Evolutionary conservation across 1,284 basidiomycete species (phyloP).

Genomic region (Puccinia coronata): DNA sequence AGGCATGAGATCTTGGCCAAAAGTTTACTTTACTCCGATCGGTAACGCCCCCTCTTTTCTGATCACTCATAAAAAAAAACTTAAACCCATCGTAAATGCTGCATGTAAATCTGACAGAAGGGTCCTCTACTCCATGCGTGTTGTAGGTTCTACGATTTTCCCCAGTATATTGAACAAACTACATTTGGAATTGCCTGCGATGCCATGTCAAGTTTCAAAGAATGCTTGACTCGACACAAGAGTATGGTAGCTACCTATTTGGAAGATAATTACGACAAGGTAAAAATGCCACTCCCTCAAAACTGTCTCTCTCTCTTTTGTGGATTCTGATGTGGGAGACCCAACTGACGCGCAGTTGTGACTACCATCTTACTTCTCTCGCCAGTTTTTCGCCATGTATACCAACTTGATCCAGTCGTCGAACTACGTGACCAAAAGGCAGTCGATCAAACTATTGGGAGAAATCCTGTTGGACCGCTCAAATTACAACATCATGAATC

Average conservation of each 20-base stretch:
- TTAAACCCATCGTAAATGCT: not conserved
- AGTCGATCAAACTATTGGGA: conserved; percentile 94
- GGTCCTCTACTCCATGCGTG: conserved; percentile 31
- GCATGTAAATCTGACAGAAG: not conserved
- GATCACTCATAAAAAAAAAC: not conserved
- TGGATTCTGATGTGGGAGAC: not conserved
- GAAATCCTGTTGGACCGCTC: conserved; percentile 96
- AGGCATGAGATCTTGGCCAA: conserved; percentile 87
- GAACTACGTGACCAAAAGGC: conserved; percentile 99
- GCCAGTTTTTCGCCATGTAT: conserved; percentile 90
- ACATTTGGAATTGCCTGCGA: conserved; percentile 98
- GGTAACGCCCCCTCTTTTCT: conserved; percentile 65
- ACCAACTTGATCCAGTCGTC: conserved; percentile 84
- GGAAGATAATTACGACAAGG: conserved; percentile 92
- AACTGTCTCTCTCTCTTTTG: not conserved
- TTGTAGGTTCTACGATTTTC: conserved; percentile 91
- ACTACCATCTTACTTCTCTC: not conserved
- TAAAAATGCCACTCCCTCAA: conserved; percentile 60
- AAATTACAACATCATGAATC: conserved; percentile 97
- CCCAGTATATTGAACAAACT: conserved; percentile 93
- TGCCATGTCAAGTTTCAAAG: conserved; percentile 91
- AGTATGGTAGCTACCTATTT: conserved; percentile 94
- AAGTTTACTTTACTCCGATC: conserved; percentile 85
- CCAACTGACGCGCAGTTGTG: not conserved
- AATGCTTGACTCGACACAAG: conserved; percentile 81